Percentiles rank a stretch among this genome's conserved stretches.
Evolutionary conservation across 2,329 filamentous ascomycete species (phyloP).

Genomic region (Aspergillus versicolor): DNA sequence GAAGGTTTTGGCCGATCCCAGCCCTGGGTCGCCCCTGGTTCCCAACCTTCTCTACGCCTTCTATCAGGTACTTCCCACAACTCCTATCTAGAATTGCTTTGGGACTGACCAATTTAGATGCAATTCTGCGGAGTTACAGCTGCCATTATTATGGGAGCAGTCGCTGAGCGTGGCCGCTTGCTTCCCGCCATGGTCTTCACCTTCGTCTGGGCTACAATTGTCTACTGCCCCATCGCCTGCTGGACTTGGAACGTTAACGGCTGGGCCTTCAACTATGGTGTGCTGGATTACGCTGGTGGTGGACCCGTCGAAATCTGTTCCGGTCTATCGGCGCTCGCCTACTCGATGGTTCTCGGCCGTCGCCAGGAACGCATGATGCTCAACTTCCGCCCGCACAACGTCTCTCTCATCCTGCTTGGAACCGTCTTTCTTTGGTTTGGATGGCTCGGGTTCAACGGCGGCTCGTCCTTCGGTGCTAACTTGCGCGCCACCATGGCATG

Average conservation of each 20-base stretch:
- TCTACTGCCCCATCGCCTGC: conserved; percentile 95
- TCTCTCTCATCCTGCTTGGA: conserved; percentile 92
- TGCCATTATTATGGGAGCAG: conserved; percentile 85
- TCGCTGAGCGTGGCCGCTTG: conserved; percentile 89
- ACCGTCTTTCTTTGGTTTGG: conserved; percentile 97
- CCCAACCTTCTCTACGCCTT: conserved; percentile 90
- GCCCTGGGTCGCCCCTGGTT: conserved; percentile 81
- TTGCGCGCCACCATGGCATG: conserved; percentile 92
- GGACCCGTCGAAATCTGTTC: conserved; percentile 97
- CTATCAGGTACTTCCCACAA: conserved; percentile 66
- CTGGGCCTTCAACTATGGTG: conserved; percentile 87
- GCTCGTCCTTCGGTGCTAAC: conserved; percentile 90
- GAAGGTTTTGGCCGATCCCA: conserved; percentile 80
- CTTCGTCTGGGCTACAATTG: conserved; percentile 94
- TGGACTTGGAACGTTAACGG: conserved; percentile 97
- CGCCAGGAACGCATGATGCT: conserved; percentile 99
- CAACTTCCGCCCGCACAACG: conserved; percentile 99
- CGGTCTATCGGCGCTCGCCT: conserved; percentile 87
- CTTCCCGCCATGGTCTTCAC: conserved; percentile 92
- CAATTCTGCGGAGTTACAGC: conserved; percentile 95
- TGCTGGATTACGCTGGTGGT: conserved; percentile 93
- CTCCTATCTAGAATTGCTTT: too few relatives aligned
- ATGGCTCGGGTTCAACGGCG: conserved; percentile 98
- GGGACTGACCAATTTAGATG: conserved; percentile 59
- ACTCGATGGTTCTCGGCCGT: conserved; percentile 91